Conservation (phyloP, 768 basidiomycete genomes). For the Crucibulum laeve region DNA sequence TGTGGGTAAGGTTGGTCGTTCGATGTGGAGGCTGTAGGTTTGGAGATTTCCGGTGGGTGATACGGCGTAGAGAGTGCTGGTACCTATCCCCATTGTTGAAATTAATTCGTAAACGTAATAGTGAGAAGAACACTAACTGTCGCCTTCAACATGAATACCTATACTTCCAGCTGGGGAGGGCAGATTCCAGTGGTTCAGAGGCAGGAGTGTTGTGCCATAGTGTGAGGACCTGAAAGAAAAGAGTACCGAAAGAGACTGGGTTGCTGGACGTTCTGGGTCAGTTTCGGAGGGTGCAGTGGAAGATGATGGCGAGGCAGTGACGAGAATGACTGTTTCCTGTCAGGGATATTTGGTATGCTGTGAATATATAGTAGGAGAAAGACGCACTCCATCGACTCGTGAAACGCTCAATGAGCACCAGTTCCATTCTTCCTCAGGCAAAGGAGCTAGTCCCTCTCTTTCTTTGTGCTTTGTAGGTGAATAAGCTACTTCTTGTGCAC, state of each 20-base stretch:
- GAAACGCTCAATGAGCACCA: conserved; percentile 38
- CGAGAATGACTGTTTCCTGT: conserved; percentile 41
- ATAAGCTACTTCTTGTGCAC: conserved; percentile 20
- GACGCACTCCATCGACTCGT: conserved; percentile 34
- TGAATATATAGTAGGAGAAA: conserved; percentile 7
- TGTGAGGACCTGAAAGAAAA: too few relatives aligned
- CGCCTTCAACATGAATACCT: too few relatives aligned
- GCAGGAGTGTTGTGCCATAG: neutral
- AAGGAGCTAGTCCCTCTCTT: too few relatives aligned
- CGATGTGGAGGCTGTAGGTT: neutral
- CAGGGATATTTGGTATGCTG: too few relatives aligned
- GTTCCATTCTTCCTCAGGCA: conserved; percentile 31
- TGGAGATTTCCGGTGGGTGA: too few relatives aligned
- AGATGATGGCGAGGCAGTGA: conserved; percentile 38
- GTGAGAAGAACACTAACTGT: too few relatives aligned
- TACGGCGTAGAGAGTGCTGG: too few relatives aligned
- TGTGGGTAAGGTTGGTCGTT: conserved; percentile 6
- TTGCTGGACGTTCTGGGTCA: conserved; percentile 29
- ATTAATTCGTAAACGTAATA: too few relatives aligned
- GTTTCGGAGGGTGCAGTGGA: conserved; percentile 23
- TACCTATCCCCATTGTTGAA: too few relatives aligned
- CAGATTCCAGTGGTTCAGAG: too few relatives aligned
- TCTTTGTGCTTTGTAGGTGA: conserved; percentile 18
- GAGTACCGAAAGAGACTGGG: conserved; percentile 27
- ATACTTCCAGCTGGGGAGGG: too few relatives aligned